Percentiles rank a stretch among this genome's conserved stretches.
Conservation (phyloP, 2,329 filamentous ascomycete genomes). For the Penicillium sp. region DNA sequence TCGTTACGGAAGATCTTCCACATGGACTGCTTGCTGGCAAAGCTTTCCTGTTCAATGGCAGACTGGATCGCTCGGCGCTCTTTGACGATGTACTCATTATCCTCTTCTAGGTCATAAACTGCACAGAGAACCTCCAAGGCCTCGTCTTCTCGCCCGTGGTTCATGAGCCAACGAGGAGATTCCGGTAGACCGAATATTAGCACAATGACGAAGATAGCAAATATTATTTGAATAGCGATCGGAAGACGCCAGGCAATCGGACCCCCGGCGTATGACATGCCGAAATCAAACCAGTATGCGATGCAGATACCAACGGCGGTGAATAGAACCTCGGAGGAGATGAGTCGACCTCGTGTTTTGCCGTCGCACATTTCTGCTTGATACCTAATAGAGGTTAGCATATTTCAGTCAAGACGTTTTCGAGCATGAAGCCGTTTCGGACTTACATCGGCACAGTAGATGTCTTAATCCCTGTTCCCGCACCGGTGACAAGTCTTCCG, state of each 20-base stretch:
- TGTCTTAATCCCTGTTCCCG: constrained; percentile 44
- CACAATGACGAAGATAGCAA: constrained; percentile 21
- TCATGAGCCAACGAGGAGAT: constrained; percentile 14
- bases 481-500: constrained; percentile 48
- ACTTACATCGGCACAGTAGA: constrained; percentile 33
- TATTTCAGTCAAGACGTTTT: background rate
- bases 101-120: constrained; percentile 5
- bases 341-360: constrained; percentile 39
- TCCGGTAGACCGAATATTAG: constrained; percentile 11
- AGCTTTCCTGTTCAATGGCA: constrained; percentile 7
- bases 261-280: constrained; percentile 39
- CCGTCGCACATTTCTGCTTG: constrained; percentile 44
- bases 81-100: constrained; percentile 5
- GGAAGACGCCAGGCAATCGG: constrained; percentile 22
- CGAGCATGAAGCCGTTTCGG: background rate
- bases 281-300: constrained; percentile 45
- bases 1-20: constrained; percentile 43
- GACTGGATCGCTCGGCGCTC: constrained; percentile 8
- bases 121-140: constrained; percentile 8
- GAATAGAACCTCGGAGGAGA: constrained; percentile 37
- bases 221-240: constrained; percentile 28
- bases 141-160: constrained; percentile 7
- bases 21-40: constrained; percentile 29
- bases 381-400: constrained; percentile 13
- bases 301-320: constrained; percentile 33